Percentiles rank a stretch among this genome's conserved stretches.
Conservation (phyloP, 805 yeast species). For the Wickerhamomyces chambardii region DNA sequence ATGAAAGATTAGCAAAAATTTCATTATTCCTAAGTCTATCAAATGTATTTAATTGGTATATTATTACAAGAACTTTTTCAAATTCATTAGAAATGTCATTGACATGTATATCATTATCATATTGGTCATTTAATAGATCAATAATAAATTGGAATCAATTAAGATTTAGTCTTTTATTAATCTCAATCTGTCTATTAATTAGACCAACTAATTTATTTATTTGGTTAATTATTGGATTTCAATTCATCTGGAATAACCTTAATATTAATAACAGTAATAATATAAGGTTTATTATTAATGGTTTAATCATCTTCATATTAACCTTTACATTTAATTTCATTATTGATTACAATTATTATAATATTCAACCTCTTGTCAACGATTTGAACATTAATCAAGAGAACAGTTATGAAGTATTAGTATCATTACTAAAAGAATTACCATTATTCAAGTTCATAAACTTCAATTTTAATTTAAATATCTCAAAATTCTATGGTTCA, state of each 20-base stretch:
- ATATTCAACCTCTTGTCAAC: too few relatives aligned
- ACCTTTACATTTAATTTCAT: conserved; percentile 28
- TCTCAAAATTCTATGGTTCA: conserved; percentile 77
- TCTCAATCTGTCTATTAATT: conserved; percentile 55
- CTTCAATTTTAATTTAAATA: conserved; percentile 67
- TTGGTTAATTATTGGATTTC: conserved; percentile 59
- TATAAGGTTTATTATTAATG: conserved; percentile 11
- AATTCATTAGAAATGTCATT: conserved; percentile 73
- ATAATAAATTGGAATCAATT: conserved; percentile 13
- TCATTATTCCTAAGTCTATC: conserved; percentile 42
- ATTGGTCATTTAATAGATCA: conserved; percentile 49
- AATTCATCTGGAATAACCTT: too few relatives aligned
- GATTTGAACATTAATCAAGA: too few relatives aligned
- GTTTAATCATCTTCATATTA: conserved; percentile 12
- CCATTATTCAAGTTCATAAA: conserved; percentile 66
- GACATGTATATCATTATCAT: conserved; percentile 54
- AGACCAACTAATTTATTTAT: conserved; percentile 80
- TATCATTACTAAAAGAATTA: conserved; percentile 22
- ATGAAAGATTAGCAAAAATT: conserved; percentile 25
- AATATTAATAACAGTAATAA: too few relatives aligned
- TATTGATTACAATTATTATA: conserved; percentile 57
- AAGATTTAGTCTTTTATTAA: conserved; percentile 36
- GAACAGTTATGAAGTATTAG: too few relatives aligned
- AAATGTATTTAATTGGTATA: conserved; percentile 78
- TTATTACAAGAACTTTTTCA: conserved; percentile 75